Evolutionary conservation across 129 eudicot species (phyloP), one percentile per base, ranked within the genome.

Genomic region (Helichrysum umbraculigerum): DNA sequence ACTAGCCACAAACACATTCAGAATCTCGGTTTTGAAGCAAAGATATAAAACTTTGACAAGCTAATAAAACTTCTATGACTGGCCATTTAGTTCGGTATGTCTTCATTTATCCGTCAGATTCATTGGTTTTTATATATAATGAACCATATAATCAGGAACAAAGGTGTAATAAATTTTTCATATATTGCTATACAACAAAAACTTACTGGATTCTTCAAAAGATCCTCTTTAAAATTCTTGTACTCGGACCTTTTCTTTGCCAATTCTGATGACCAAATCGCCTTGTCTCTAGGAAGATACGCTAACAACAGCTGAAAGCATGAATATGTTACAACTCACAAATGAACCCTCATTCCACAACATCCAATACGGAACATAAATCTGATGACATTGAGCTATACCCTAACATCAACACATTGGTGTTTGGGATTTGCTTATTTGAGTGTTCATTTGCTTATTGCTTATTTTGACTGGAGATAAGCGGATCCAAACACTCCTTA

Each of bases 211-310:
- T 88, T 91, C 93, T 87, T 87, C 66, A 95, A 79, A 67, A 95
- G 90, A 75, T 95, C 99, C 35, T 89, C 99, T 79, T 95, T 95
- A 54, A 95, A 95, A 47, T 76, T 81, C 82, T 86, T 87, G 84
- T 95, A 95, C 79, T 95, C 96, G 70, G 94, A 87, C 79, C 99
- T 85, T 89, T 95, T 95, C 86, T 89, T 95, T 25, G 87, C 87
- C 85, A 95, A 67, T 77, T 95, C 97, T 47, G 97, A 77, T 67
- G 93, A 70, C 99, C 99, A 95, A 76, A 89, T 87, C 16, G 86
- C 83, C 71, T 89, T 89, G 70, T 95, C 99, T 74, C 80, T 37
- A 4, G 99, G 97, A 71, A 95, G 84, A 83, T 91, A 91, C 42
- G 91, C 93, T 82, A 95, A 78, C 66, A 95, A 78, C 72, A 95